phyloP scores from a whole-genome alignment of 208 protist species.

The Leishmania turanica region DNA sequence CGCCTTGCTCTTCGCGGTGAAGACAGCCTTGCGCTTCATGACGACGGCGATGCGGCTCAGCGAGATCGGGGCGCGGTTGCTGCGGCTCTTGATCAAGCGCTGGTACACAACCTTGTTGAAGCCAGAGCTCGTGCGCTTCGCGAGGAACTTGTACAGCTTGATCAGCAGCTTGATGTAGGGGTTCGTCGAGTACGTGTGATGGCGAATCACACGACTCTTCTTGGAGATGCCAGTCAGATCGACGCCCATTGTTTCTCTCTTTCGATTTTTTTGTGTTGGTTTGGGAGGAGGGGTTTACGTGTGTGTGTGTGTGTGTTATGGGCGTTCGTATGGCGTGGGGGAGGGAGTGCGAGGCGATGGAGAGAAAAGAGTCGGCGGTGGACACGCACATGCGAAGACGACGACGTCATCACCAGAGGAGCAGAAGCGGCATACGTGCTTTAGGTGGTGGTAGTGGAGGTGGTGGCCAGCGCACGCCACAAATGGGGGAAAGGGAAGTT shows the following conservation, averaged over 20 bases:
- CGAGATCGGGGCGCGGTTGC: slow-evolving; percentile 97
- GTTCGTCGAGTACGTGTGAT: slow-evolving; percentile 96
- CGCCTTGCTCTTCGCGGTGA: slow-evolving; percentile 78
- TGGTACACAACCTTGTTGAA: slow-evolving; percentile 99
- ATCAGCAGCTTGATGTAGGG: slow-evolving; percentile 98
- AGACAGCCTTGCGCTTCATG: slow-evolving; percentile 92
- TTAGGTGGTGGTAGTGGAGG: neutral
- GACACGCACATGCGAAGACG: neutral
- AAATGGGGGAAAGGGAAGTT: neutral
- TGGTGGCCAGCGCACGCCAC: neutral
- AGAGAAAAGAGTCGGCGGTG: neutral
- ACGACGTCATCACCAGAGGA: neutral
- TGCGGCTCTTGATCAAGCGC: slow-evolving; percentile 96
- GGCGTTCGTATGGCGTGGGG: neutral
- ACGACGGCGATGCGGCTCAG: slow-evolving; percentile 95
- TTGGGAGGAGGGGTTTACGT: neutral
- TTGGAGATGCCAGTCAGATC: slow-evolving; percentile 91
- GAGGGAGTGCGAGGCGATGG: neutral
- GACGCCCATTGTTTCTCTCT: slow-evolving; percentile 72
- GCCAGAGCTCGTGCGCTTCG: slow-evolving; percentile 96
- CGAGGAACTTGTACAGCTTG: slow-evolving; percentile 99
- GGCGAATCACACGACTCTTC: slow-evolving; percentile 92
- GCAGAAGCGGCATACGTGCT: neutral
- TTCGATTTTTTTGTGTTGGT: neutral
- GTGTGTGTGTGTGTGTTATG: too few species aligned